These are phyloP conservation scores for Aspergillus pseudoviridinutans DNA, from an alignment of 2,329 filamentous ascomycete genomes.

Conservation along the genomic window DNA sequence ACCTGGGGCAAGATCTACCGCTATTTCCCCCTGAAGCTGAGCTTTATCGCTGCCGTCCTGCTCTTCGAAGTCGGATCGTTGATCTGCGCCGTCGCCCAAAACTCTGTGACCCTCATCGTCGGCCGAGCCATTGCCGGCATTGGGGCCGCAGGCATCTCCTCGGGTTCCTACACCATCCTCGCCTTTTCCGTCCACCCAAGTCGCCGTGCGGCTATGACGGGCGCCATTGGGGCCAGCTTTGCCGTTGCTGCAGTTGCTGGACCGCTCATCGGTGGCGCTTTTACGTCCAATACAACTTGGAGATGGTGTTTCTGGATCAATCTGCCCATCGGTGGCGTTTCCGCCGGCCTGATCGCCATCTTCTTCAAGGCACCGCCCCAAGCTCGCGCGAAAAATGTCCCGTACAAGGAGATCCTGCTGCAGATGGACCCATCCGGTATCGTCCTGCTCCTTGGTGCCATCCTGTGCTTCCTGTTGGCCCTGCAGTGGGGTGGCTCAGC, in stretches of 20 bases:
- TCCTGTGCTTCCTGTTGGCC: conserved; percentile 43
- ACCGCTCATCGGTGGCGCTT: conserved; percentile 45
- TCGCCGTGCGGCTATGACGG: conserved; percentile 25
- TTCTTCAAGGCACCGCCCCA: conserved; percentile 23
- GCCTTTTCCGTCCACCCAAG: conserved; percentile 11
- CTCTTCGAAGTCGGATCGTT: conserved; percentile 43
- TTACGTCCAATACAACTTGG: conserved; percentile 45
- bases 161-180: conserved; percentile 27
- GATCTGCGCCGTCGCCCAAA: conserved; percentile 38
- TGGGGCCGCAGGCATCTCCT: conserved; percentile 31
- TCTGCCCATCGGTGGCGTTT: conserved; percentile 20
- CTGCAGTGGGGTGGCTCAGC: conserved; percentile 44
- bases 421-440: conserved; percentile 46
- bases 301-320: conserved; percentile 42
- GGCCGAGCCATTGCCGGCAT: conserved; percentile 37
- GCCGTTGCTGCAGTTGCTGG: conserved; percentile 47
- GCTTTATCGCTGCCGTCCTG: conserved; percentile 33
- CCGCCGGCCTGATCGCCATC: conserved; percentile 19
- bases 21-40: conserved; percentile 28
- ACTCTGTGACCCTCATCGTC: conserved; percentile 33
- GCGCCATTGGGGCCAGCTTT: conserved; percentile 49
- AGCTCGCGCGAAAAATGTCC: background rate
- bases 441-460: conserved; percentile 36
- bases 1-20: conserved; percentile 32
- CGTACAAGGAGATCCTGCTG: conserved; percentile 32